Evolutionary conservation across 331 rosid genomes (phyloP).

Genomic region (Malus hybrid): DNA sequence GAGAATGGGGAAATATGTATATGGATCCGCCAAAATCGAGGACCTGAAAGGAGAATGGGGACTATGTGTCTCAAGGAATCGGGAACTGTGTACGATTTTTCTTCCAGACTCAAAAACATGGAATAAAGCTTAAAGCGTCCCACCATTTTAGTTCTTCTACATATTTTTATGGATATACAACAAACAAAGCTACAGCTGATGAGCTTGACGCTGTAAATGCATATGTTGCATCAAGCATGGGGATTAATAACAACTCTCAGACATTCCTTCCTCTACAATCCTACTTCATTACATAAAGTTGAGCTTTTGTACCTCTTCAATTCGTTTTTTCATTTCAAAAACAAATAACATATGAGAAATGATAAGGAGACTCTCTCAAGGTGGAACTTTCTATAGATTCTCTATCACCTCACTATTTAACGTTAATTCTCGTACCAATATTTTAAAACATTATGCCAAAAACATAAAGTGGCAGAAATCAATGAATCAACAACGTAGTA

Average conservation of each 20-base stretch:
- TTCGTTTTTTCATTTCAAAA: background rate
- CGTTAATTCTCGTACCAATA: no score
- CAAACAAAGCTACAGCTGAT: background rate
- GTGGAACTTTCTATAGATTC: no score
- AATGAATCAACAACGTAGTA: no score
- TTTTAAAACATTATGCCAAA: no score
- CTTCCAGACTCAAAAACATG: slow-evolving; percentile 55
- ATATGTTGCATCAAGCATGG: slow-evolving; percentile 52
- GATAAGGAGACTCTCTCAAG: no score
- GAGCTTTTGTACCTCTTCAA: slow-evolving; percentile 16
- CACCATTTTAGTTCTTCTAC: slow-evolving; percentile 14
- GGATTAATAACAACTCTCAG: slow-evolving; percentile 42
- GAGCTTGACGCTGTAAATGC: slow-evolving; percentile 26
- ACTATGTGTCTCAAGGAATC: slow-evolving; percentile 43
- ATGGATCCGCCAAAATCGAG: slow-evolving; percentile 41
- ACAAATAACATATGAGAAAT: background rate
- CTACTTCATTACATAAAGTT: slow-evolving; percentile 41
- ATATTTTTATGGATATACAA: background rate
- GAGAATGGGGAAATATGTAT: slow-evolving; percentile 36
- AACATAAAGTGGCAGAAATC: no score
- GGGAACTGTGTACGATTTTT: slow-evolving; percentile 69
- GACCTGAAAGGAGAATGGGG: slow-evolving; percentile 65
- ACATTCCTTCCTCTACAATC: slow-evolving; percentile 31
- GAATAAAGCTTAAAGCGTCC: slow-evolving; percentile 27
- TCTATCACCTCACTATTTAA: no score